Percentiles rank a stretch among this genome's conserved stretches.
phyloP scores from a whole-genome alignment of 163 green algal species.

The Chlorella variabilis region DNA sequence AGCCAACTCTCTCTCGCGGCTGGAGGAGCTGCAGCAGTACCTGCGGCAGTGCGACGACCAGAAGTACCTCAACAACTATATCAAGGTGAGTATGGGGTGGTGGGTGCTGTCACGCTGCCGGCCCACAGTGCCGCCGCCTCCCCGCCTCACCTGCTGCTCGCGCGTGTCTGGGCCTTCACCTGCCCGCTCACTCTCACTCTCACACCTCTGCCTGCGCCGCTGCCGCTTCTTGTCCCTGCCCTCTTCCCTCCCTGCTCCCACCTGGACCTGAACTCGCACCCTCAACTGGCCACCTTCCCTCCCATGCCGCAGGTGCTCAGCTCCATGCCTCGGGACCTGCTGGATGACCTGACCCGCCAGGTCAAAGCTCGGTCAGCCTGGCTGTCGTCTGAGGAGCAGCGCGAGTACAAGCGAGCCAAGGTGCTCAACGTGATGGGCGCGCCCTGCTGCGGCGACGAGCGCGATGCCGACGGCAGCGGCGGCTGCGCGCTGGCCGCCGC shows the following conservation, averaged over 20 bases:
- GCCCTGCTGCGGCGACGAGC: neutral
- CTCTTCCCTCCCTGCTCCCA: too few relatives aligned
- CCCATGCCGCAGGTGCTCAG: slow-evolving; percentile 31
- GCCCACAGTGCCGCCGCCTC: too few relatives aligned
- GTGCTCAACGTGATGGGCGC: slow-evolving; percentile 37
- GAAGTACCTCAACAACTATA: slow-evolving; percentile 20
- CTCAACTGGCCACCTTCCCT: too few relatives aligned
- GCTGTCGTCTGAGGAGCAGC: slow-evolving; percentile 36
- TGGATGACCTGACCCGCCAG: slow-evolving; percentile 15
- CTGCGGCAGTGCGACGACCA: slow-evolving; percentile 38
- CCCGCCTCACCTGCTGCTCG: too few relatives aligned
- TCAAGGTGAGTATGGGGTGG: slow-evolving; percentile 38
- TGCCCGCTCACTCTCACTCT: too few relatives aligned
- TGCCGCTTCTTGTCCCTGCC: too few relatives aligned
- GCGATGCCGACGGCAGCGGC: neutral
- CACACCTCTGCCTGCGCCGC: too few relatives aligned
- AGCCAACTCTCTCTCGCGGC: slow-evolving; percentile 31
- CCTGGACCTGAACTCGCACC: too few relatives aligned
- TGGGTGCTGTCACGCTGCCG: neutral
- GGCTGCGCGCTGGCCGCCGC: neutral
- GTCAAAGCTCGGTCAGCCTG: slow-evolving; percentile 23
- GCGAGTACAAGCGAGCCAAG: slow-evolving; percentile 45
- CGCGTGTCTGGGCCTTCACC: too few relatives aligned
- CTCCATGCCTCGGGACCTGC: slow-evolving; percentile 7
- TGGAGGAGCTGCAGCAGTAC: slow-evolving; percentile 40